Conservation (phyloP, 352 stramenopile species). For the Globisporangium parvum region DNA sequence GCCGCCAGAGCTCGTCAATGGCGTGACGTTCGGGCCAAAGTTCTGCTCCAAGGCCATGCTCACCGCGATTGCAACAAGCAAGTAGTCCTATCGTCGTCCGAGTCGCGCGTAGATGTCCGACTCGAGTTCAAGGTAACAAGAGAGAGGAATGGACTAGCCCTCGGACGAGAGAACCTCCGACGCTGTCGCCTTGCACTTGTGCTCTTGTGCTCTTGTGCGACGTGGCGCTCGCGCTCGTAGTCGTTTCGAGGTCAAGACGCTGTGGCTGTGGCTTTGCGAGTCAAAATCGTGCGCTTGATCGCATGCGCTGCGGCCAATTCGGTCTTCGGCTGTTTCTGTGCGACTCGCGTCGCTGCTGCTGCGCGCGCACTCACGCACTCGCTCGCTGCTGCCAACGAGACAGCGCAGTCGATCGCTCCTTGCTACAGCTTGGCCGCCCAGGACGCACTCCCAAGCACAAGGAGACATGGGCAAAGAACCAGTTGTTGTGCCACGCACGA, state of each 20-base stretch:
- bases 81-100: not conserved
- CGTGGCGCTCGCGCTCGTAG: no score
- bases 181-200: no score
- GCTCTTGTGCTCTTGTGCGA: no score
- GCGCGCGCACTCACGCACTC: not conserved
- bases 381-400: not conserved
- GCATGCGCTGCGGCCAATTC: not conserved
- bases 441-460: no score
- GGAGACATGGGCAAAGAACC: conserved; percentile 14
- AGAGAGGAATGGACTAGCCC: no score
- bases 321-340: not conserved
- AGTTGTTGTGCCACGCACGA: conserved; percentile 7
- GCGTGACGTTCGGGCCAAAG: not conserved
- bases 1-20: not conserved
- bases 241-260: no score
- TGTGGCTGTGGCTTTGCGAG: no score
- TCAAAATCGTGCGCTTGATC: not conserved
- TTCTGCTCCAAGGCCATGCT: not conserved
- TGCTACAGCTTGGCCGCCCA: no score
- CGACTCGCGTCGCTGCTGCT: not conserved
- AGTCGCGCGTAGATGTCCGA: not conserved
- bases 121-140: no score
- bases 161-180: no score
- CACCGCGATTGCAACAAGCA: not conserved
- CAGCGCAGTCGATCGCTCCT: no score